Evolutionary conservation across 1,284 basidiomycete genomes (phyloP).

Genomic region (Rhodotorula mucilaginosa): DNA sequence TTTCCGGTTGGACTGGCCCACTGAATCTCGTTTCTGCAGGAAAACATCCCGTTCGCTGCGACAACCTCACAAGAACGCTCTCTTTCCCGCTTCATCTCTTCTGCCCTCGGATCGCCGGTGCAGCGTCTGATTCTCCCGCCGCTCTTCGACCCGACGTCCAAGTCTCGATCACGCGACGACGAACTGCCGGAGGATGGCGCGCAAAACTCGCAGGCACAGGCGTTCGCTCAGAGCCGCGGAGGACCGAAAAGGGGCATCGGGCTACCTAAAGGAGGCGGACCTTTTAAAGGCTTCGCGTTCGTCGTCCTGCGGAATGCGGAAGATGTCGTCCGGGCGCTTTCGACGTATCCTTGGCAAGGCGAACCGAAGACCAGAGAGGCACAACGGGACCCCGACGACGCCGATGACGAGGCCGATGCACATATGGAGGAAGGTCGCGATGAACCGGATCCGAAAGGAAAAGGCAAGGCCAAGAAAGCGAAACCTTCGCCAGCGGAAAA

Average conservation of each 20-base stretch:
- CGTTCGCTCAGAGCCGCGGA: conserved; percentile 9
- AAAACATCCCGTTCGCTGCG: conserved; percentile 27
- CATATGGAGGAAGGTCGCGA: neutral
- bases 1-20: too few relatives aligned
- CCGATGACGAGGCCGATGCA: neutral
- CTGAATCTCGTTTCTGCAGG: conserved; percentile 2
- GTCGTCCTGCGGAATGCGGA: conserved; percentile 23
- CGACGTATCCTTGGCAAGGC: conserved; percentile 32
- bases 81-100: conserved; percentile 20
- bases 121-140: conserved; percentile 33
- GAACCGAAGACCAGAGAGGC: neutral
- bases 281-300: conserved; percentile 43
- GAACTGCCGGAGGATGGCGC: neutral
- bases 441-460: neutral
- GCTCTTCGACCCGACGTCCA: conserved; percentile 24
- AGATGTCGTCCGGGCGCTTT: conserved; percentile 20
- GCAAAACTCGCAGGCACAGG: conserved; percentile 16
- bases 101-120: conserved; percentile 12
- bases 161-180: neutral
- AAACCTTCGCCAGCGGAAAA: neutral
- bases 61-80: conserved; percentile 4
- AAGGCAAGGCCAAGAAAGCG: conserved; percentile 10
- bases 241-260: neutral
- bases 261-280: conserved; percentile 41
- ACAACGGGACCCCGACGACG: neutral